phyloP scores from a whole-genome alignment of 192 early-diverging fungal species.

The Backusella luteola region DNA sequence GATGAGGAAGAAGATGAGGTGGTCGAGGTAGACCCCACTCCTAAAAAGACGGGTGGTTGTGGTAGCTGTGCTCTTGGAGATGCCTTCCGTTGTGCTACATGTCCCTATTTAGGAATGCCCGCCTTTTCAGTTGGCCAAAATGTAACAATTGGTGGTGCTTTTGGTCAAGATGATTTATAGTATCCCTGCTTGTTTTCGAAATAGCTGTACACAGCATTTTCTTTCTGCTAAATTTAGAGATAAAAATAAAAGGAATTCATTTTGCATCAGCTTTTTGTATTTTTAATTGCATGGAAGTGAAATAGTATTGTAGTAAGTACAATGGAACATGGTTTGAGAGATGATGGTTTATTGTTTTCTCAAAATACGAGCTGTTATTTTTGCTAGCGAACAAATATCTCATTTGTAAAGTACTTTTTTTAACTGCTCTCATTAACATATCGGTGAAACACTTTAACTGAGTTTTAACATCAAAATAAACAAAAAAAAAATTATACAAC shows the following conservation, averaged over 20 bases:
- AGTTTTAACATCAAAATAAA: neutral
- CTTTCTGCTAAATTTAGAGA: neutral
- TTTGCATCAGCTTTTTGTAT: neutral
- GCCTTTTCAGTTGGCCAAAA: constrained; percentile 95
- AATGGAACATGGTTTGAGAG: too few species aligned
- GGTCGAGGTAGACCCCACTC: constrained; percentile 43
- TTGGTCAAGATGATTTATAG: constrained; percentile 37
- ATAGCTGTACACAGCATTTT: neutral
- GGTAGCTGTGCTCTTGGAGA: constrained; percentile 89
- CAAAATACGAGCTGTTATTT: too few species aligned
- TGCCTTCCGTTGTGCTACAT: constrained; percentile 94
- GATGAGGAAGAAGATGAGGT: constrained; percentile 34
- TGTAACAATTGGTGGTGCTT: constrained; percentile 76
- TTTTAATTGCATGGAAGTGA: neutral
- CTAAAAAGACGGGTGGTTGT: constrained; percentile 52
- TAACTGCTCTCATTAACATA: too few species aligned
- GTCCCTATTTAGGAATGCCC: constrained; percentile 98
- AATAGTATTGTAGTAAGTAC: neutral
- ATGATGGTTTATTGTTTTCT: too few species aligned
- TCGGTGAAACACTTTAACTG: neutral
- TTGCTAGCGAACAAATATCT: too few species aligned
- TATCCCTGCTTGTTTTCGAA: neutral
- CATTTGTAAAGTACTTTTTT: too few species aligned
- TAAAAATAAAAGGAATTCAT: neutral
- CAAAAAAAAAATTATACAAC: neutral